phyloP scores from a whole-genome alignment of 176 grass and related monocot species.

The Paspalum vaginatum region DNA sequence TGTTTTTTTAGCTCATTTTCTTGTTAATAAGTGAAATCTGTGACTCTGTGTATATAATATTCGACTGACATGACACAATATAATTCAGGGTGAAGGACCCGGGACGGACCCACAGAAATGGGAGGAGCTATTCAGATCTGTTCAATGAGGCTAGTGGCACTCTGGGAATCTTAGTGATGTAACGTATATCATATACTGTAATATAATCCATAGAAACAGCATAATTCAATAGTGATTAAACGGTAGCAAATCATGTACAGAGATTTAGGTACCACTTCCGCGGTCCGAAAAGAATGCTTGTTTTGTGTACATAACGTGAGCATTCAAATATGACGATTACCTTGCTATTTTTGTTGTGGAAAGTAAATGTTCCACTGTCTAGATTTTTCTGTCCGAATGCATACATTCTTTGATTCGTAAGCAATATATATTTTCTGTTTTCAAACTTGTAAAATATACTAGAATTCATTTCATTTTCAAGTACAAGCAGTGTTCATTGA shows the following conservation, averaged over 20 bases:
- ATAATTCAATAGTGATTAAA: background rate
- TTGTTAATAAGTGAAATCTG: constrained; percentile 5
- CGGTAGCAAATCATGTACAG: background rate
- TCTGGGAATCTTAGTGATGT: background rate
- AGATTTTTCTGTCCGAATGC: background rate
- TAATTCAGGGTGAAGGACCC: constrained; percentile 80
- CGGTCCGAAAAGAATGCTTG: background rate
- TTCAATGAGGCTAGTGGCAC: constrained; percentile 44
- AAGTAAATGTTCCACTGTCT: background rate
- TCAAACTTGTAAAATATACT: too few species aligned
- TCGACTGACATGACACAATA: constrained; percentile 18
- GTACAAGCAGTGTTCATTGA: too few species aligned
- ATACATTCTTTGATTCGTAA: too few species aligned
- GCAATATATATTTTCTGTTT: too few species aligned
- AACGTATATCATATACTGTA: background rate
- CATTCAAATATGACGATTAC: background rate
- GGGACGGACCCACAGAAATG: constrained; percentile 75
- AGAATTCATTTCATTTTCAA: too few species aligned
- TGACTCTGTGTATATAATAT: background rate
- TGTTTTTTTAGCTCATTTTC: constrained; percentile 1
- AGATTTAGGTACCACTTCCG: constrained; percentile 3
- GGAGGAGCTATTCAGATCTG: constrained; percentile 73
- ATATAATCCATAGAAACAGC: background rate
- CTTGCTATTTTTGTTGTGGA: background rate
- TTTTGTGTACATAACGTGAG: background rate